A percentile compares a stretch with the other conserved stretches of the same genome.
phyloP scores from a whole-genome alignment of 768 basidiomycete genomes.

The Auricularia sp. region DNA sequence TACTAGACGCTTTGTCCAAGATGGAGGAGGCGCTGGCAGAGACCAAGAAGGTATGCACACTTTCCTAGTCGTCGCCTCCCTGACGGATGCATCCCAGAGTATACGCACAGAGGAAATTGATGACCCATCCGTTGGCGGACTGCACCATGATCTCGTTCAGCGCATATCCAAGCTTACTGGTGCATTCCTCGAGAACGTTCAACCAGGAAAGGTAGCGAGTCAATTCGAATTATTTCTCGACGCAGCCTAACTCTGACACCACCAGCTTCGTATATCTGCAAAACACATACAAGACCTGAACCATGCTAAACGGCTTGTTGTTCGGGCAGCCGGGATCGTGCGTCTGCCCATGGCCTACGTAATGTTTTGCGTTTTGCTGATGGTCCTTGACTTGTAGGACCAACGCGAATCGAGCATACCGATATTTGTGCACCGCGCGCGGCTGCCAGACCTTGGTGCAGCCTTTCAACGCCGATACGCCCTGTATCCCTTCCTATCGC shows the following conservation, averaged over 20 bases:
- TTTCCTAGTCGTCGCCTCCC: not conserved
- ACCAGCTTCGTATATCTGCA: constrained; percentile 48
- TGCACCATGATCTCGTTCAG: constrained; percentile 41
- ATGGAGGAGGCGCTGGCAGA: constrained; percentile 5
- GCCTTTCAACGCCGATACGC: constrained; percentile 36
- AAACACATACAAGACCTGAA: constrained; percentile 28
- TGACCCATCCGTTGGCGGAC: not conserved
- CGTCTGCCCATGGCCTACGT: constrained; percentile 21
- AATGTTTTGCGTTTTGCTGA: constrained; percentile 20
- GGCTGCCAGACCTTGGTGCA: not conserved
- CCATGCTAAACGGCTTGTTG: constrained; percentile 41
- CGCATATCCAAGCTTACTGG: constrained; percentile 59
- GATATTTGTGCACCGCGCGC: constrained; percentile 1
- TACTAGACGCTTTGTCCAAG: constrained; percentile 38
- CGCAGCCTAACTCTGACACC: not conserved
- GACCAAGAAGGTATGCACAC: constrained; percentile 4
- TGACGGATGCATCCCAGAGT: not conserved
- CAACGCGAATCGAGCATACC: not conserved
- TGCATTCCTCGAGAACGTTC: constrained; percentile 47
- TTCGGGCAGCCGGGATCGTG: constrained; percentile 46
- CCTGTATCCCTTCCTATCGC: constrained; percentile 55
- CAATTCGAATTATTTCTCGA: constrained; percentile 1
- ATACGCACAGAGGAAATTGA: constrained; percentile 2
- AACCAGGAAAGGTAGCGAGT: constrained; percentile 32
- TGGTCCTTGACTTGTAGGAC: constrained; percentile 7